These are phyloP conservation scores for Pythium volutum DNA, from an alignment of 352 stramenopile species.

Conservation along the genomic window DNA sequence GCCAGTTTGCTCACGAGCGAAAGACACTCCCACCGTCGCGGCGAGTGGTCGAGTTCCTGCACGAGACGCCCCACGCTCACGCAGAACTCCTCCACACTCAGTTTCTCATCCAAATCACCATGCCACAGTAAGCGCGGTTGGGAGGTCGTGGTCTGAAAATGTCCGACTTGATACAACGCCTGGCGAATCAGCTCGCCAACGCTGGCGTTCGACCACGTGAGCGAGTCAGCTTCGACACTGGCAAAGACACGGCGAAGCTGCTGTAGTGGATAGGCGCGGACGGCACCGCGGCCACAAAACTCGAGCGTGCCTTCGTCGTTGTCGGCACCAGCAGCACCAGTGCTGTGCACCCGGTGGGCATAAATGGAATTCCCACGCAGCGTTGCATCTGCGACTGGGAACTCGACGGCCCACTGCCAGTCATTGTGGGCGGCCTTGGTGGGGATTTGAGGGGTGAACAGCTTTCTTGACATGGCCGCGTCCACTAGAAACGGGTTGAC, in stretches of 20 bases:
- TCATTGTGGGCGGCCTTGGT: no score
- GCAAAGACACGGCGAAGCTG: conserved; percentile 46
- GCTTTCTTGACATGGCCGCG: conserved; percentile 14
- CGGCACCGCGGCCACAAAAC: conserved; percentile 25
- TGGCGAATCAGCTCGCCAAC: conserved; percentile 39
- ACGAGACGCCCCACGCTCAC: conserved; percentile 19
- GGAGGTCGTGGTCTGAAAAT: neutral
- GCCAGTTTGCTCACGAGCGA: conserved; percentile 36
- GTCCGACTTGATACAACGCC: conserved; percentile 46
- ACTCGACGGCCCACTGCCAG: conserved; percentile 6
- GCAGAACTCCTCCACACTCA: conserved; percentile 17
- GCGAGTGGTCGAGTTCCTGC: conserved; percentile 8
- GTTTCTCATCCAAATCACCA: conserved; percentile 28
- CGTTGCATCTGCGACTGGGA: neutral
- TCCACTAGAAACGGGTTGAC: conserved; percentile 39
- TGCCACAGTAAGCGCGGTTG: conserved; percentile 32
- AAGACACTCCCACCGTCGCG: conserved; percentile 21
- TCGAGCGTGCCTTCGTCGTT: conserved; percentile 34
- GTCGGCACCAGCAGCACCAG: neutral
- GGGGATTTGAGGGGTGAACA: conserved; percentile 32
- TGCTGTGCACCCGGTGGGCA: conserved; percentile 23
- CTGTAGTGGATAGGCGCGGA: conserved; percentile 50
- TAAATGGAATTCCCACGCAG: conserved; percentile 48
- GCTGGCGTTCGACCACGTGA: conserved; percentile 38
- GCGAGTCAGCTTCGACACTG: conserved; percentile 34